phyloP scores from a whole-genome alignment of 352 stramenopile species.

The Elongisporangium senticosum region DNA sequence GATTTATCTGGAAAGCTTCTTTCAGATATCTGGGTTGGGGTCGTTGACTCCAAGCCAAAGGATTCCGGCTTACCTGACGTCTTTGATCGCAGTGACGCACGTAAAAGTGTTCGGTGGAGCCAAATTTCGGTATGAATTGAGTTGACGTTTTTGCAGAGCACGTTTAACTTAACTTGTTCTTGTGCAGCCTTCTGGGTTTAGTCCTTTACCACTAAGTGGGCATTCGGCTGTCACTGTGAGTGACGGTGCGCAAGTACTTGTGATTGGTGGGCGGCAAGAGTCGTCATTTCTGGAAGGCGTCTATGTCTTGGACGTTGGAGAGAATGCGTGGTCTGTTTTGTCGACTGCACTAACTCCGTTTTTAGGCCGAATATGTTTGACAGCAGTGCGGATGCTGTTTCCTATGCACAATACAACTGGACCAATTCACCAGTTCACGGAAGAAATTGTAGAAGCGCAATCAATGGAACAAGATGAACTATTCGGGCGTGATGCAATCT shows the following conservation, averaged over 20 bases:
- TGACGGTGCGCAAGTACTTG: constrained; percentile 29
- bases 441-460: constrained; percentile 12
- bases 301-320: constrained; percentile 41
- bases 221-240: constrained; percentile 36
- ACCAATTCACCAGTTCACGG: constrained; percentile 11
- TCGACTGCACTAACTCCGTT: constrained; percentile 2
- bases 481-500: constrained; percentile 14
- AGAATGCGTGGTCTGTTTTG: constrained; percentile 34
- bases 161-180: not conserved
- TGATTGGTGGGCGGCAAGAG: constrained; percentile 37
- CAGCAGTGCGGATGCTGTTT: constrained; percentile 20
- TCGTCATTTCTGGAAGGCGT: constrained; percentile 27
- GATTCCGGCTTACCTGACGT: not conserved
- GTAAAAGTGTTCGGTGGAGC: constrained; percentile 22
- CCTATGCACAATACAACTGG: constrained; percentile 19
- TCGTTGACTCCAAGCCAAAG: constrained; percentile 11
- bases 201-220: constrained; percentile 42
- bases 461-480: constrained; percentile 4
- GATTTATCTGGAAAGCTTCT: constrained; percentile 25
- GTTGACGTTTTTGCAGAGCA: constrained; percentile 1
- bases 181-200: constrained; percentile 35
- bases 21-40: constrained; percentile 41
- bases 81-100: not conserved
- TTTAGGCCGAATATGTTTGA: constrained; percentile 31
- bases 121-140: constrained; percentile 26